Base-by-base conservation (phyloP, 148 eudicot species). In the Drosera capensis region DNA sequence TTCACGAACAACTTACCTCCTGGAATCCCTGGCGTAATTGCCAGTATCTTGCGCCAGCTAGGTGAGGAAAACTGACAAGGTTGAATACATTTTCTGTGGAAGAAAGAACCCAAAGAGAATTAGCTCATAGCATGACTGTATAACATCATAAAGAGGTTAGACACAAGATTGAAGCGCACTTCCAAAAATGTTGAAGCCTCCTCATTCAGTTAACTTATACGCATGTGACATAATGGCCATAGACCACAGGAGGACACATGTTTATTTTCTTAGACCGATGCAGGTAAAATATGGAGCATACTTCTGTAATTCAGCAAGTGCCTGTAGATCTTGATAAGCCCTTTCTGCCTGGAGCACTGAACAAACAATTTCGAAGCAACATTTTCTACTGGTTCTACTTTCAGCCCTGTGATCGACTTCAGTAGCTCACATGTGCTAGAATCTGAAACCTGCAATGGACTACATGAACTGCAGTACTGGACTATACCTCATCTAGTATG, bases 321-420 rank as follows among this genome's bases (percentile, higher is more conserved):
- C 16, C 64, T 76, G 59, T 90, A 90, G 54, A 90, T 90, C 49
- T 90, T 85, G 59, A 90, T 57, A 19, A 90, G 94, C 59, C 86
- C 99, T 55, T 79, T 85, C 40, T 90, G 99, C 43, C 95, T 80
- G 52, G 99, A 90, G 73, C 99, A 90, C 49, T 90, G 99, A 34
- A 90, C 99, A 78, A 90, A 90, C 65, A 90, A 74, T 62, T 90
- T 90, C 51, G 99, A 78, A 22, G 94, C 61, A 46, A 90, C 95
- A 66, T 85, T 85, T 65, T 90, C 94, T 55, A 90, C 94, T 2
- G 99, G 88, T 52, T 67, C 74, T 23, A 90, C 95, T 63, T 76
- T 90, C 68, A 81, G 62, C 44, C 95, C 99, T 13, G 95, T 75
- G 48, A 90, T 70, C 35, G 99, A 84, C 63, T 74, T 78, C 41